Percentiles rank a stretch among this genome's conserved stretches.
phyloP scores from a whole-genome alignment of 164 flowering plant species.

The Macadamia tetraphylla region DNA sequence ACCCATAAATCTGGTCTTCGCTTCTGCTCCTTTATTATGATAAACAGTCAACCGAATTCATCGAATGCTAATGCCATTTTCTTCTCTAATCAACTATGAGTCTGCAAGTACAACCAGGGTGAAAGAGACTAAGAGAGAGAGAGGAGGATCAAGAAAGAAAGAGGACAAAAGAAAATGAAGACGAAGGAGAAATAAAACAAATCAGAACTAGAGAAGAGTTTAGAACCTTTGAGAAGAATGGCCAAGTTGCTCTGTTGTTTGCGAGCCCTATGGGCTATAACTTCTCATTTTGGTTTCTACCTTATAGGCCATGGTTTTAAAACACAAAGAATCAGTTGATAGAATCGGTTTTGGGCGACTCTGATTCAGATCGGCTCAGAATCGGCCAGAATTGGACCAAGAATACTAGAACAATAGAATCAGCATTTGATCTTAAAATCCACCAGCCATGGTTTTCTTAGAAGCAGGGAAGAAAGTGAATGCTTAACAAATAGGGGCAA shows the following conservation, averaged over 20 bases:
- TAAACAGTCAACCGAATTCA: conserved; percentile 86
- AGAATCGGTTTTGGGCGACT: too few relatives aligned
- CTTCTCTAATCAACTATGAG: neutral
- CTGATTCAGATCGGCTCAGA: too few relatives aligned
- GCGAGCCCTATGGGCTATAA: neutral
- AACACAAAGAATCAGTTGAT: too few relatives aligned
- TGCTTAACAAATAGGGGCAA: too few relatives aligned
- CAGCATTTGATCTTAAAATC: too few relatives aligned
- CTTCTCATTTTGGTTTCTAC: too few relatives aligned
- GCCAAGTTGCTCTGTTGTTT: neutral
- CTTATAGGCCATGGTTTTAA: too few relatives aligned
- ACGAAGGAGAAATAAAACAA: too few relatives aligned
- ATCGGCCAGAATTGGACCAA: too few relatives aligned
- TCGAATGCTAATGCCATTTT: conserved; percentile 92
- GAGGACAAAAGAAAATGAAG: neutral
- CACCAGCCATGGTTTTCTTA: too few relatives aligned
- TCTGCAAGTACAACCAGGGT: neutral
- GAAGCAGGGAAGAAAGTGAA: too few relatives aligned
- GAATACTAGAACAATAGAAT: too few relatives aligned
- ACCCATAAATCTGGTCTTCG: conserved; percentile 75
- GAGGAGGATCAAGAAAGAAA: neutral
- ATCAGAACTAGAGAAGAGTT: neutral
- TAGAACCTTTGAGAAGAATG: neutral
- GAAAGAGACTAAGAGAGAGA: neutral
- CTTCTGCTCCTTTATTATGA: conserved; percentile 76